Base-by-base conservation (phyloP, 2,329 filamentous ascomycete genomes). In the Neocucurbitaria cava region DNA sequence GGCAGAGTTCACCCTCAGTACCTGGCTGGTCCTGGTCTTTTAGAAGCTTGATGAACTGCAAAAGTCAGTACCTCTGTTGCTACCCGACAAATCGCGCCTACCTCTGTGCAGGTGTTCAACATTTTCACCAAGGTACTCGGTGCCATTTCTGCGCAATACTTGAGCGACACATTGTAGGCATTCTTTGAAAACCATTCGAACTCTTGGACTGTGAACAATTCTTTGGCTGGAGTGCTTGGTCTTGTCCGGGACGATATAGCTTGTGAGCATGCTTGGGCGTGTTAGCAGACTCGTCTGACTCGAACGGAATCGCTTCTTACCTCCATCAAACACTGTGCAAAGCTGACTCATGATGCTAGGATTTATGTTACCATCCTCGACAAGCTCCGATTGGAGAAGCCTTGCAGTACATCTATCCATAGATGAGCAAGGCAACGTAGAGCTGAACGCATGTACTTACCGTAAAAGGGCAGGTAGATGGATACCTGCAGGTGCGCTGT, bases 111-210 rank as follows among this genome's bases (percentile, higher is more conserved):
- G 21, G 73, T 67, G 7, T 71, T 59, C 3, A 85, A 61, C 21
- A 96, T 80, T 3, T 83, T 79, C 3, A 87, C 69, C 0, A 88
- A 78, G 44, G 81, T 74, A 5, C 73, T 70, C 1, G 87, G 79
- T 21, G 83, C 71, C 81, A 89, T 88, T 0, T 83, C 78, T 1
- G 81, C 80, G 61, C 82, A 83, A 53, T 88, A 80, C 56, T 87
- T 85, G 4, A 94, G 75, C 0, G 87, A 88, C 6, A 92, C 73
- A 61, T 95, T 96, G 78, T 96, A 96, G 1, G 89, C 83, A 59
- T 90, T 94, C 58, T 88, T 88, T 33, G 88, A 89, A 70, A 96
- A 93, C 92, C 92, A 96, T 62, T 93, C 84, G 3, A 96, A 79
- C 64, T 96, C 92, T 3, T 80, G 72, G 0, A 82, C 53, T 0